A percentile compares a stretch with the other conserved stretches of the same genome.
Evolutionary conservation across 768 basidiomycete genomes (phyloP).

Genomic region (Pisolithus albus): DNA sequence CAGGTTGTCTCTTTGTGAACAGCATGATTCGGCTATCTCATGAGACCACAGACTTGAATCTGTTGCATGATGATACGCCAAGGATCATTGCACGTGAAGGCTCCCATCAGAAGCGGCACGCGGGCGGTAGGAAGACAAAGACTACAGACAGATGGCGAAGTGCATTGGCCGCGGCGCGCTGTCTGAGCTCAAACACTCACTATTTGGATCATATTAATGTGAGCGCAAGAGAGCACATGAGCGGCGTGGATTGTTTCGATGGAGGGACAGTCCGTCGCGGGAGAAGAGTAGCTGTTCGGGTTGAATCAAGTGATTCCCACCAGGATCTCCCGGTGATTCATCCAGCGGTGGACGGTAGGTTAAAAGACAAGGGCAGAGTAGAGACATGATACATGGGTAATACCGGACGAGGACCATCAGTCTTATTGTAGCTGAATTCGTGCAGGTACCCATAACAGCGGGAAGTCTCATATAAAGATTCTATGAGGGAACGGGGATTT

Average conservation of each 20-base stretch:
- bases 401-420: background rate
- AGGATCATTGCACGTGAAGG: conserved; percentile 43
- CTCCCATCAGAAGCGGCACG: conserved; percentile 30
- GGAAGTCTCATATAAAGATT: background rate
- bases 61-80: conserved; percentile 40
- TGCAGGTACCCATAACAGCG: background rate
- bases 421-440: background rate
- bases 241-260: conserved; percentile 65
- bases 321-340: conserved; percentile 52
- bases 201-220: conserved; percentile 56
- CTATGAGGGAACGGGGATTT: conserved; percentile 15
- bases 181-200: conserved; percentile 43
- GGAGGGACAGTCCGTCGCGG: conserved; percentile 43
- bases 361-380: conserved; percentile 46
- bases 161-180: conserved; percentile 35
- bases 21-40: conserved; percentile 41
- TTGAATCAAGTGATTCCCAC: conserved; percentile 11
- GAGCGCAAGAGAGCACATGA: conserved; percentile 69
- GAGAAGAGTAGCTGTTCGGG: conserved; percentile 10
- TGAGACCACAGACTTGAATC: conserved; percentile 20
- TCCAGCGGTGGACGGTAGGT: conserved; percentile 60
- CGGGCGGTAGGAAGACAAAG: conserved; percentile 16
- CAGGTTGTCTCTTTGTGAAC: conserved; percentile 72
- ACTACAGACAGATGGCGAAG: conserved; percentile 43
- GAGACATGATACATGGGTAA: background rate